These are phyloP conservation scores for Pichia rugopelliculosa DNA, from an alignment of 805 yeast species.

Conservation along the genomic window DNA sequence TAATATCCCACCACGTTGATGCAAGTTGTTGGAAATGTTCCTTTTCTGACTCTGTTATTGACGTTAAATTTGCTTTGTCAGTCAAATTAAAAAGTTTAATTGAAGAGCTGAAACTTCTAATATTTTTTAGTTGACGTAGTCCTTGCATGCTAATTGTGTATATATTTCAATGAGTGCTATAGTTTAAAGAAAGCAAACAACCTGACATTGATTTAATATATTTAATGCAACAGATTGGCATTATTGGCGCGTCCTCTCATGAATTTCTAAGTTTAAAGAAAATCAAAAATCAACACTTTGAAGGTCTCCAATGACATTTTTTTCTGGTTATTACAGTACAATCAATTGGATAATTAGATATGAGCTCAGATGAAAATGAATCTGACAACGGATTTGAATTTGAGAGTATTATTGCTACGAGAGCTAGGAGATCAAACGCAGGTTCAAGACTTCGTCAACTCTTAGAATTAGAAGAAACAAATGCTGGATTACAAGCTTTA, in stretches of 20 bases:
- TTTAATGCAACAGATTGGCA: too few relatives aligned
- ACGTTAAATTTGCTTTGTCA: slow-evolving; percentile 16
- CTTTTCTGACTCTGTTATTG: slow-evolving; percentile 56
- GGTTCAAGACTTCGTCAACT: slow-evolving; percentile 75
- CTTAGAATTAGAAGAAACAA: slow-evolving; percentile 57
- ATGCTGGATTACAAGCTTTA: slow-evolving; percentile 15
- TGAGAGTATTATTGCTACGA: slow-evolving; percentile 63
- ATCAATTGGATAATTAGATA: neutral
- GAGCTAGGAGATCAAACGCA: slow-evolving; percentile 79
- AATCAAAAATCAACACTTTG: too few relatives aligned
- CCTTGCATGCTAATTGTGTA: too few relatives aligned
- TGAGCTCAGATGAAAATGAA: slow-evolving; percentile 8
- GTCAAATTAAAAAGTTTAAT: neutral
- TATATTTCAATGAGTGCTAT: too few relatives aligned
- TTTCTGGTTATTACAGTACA: neutral
- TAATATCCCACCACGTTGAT: slow-evolving; percentile 95
- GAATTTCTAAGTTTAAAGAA: neutral
- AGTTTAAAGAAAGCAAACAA: neutral
- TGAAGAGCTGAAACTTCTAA: neutral
- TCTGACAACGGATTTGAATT: slow-evolving; percentile 27
- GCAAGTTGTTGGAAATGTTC: slow-evolving; percentile 83
- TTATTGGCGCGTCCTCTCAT: neutral
- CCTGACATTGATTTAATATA: neutral
- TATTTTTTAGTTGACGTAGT: neutral
- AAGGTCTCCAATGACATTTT: too few relatives aligned